Evolutionary conservation across 2,329 filamentous ascomycete genomes (phyloP), one percentile per base, ranked within the genome.

Genomic region (Cucurbitaria berberidis): DNA sequence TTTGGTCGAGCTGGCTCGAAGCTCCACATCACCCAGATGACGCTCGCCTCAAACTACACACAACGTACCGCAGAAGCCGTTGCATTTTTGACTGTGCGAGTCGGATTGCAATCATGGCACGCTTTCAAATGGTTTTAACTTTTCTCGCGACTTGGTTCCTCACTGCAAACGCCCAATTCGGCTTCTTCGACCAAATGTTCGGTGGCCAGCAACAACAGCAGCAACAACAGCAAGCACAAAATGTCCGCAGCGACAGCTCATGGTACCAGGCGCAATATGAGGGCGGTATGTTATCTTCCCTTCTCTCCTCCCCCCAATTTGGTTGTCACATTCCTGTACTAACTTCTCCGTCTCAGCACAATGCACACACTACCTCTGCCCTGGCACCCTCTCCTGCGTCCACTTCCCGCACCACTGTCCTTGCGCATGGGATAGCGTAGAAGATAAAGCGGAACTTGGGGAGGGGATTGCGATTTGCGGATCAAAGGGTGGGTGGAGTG

Each of bases 121-220:
- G 74, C 59, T 53, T 67, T 27, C 60, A 63, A 21, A 38, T 75
- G 27, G 47, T 78, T 29, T 39, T 74, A 24, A 40, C 76, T 10
- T 50, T 74, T 11, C 55, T 72, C 34, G 72, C 91, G 15, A 35
- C 53, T 11, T 78, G 89, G 44, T 74, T 91, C 24, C 70, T 90
- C 53, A 77, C 84, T 57, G 86, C 82, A 3, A 79, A 83, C 51
- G 91, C 91, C 10, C 93, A 98, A 77, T 98, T 98, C 76, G 89
- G 91, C 72, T 96, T 99, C 84, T 99, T 98, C 78, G 93, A 97
- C 74, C 91, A 98, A 68, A 96, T 98, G 91, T 98, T 99, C 75
- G 84, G 86, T 65, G 81, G 82, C 80, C 84, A 51, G 74, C 80
- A 82, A 36, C 81, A 83, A 38, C 80, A 82, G 40, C 80, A 82